Evolutionary conservation across 108 stramenopile genomes (phyloP).

Genomic region (Cyclotella kingstonii): DNA sequence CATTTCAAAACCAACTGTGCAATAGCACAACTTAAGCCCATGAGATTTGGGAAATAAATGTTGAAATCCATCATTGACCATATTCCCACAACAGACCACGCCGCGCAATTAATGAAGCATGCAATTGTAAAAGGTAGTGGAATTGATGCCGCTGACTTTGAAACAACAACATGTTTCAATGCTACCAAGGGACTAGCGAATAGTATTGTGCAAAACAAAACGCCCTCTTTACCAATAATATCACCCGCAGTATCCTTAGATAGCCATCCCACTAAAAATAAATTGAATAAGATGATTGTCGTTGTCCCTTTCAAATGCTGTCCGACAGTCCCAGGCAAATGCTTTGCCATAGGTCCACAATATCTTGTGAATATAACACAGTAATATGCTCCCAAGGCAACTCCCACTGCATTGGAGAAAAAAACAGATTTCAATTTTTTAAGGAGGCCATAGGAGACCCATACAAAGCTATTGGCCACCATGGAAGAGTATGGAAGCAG

Average conservation of each 20-base stretch:
- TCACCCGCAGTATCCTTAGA: conserved; percentile 16
- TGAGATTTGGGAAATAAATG: conserved; percentile 70
- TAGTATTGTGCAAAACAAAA: conserved; percentile 57
- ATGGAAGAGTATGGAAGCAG: conserved; percentile 58
- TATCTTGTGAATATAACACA: conserved; percentile 14
- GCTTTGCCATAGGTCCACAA: conserved; percentile 9
- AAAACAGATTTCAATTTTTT: conserved; percentile 17
- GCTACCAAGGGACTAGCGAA: conserved; percentile 72
- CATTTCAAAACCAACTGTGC: conserved; percentile 67
- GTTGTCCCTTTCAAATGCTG: conserved; percentile 25
- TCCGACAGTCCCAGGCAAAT: conserved; percentile 24
- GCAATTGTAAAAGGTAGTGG: conserved; percentile 85
- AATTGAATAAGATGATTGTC: conserved; percentile 20
- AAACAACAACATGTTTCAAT: conserved; percentile 61
- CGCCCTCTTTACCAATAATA: conserved; percentile 39
- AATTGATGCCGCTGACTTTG: conserved; percentile 68
- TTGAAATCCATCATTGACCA: conserved; percentile 74
- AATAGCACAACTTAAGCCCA: conserved; percentile 66
- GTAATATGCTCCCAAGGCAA: conserved; percentile 26
- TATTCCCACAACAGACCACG: conserved; percentile 65
- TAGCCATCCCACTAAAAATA: conserved; percentile 5
- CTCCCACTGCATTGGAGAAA: conserved; percentile 20
- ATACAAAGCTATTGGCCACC: conserved; percentile 41
- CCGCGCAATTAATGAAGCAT: conserved; percentile 62
- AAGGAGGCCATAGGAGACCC: conserved; percentile 41